Base-by-base conservation (phyloP, 2,329 filamentous ascomycete species). In the Fusarium sp. region DNA sequence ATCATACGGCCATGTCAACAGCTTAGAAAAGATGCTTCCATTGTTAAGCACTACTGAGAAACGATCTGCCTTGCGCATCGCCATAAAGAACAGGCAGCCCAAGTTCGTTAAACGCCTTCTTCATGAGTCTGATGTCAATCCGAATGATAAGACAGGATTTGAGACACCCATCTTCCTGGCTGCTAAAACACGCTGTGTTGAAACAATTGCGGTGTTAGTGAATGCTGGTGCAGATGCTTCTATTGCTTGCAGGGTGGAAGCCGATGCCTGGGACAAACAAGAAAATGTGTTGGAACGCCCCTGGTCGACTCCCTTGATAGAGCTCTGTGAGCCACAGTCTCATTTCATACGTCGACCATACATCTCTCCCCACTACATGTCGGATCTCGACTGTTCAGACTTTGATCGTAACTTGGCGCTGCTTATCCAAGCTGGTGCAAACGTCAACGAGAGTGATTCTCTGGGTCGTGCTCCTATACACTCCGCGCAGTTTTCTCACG, bases 181-280 rank as follows among this genome's bases (percentile, higher is more conserved):
- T 5, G 71, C 69, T 7, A 39, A 60, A 0, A 17, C 2, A 7
- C 7, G 6, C 22, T 52, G 79, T 28, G 22, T 72, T 7, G 65
- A 67, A 4, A 63, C 77, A 8, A 63, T 82, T 2, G 54, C 63
- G 13, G 49, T 73, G 2, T 66, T 84, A 33, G 59, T 83, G 5
- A 59, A 79, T 18, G 75, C 79, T 35, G 81, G 81, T 6, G 82
- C 81, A 11, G 73, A 81, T 72, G 76, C 77, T 7, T 79, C 77
- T 31, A 52, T 72, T 20, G 24, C 52, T 13, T 78, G 72, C 55
- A 45, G 39, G 39, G 55, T 56, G 14, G 28, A 51, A 10, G 26
- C 22, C 4, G n/a, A 39, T 17, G 18, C 22, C 14, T 51, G 56
- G 56, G n/a, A 49, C 24, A 26, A 36, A 39, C 18, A 14, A 33